phyloP scores from a whole-genome alignment of 306 rosid genomes.

The Quercus glauca region DNA sequence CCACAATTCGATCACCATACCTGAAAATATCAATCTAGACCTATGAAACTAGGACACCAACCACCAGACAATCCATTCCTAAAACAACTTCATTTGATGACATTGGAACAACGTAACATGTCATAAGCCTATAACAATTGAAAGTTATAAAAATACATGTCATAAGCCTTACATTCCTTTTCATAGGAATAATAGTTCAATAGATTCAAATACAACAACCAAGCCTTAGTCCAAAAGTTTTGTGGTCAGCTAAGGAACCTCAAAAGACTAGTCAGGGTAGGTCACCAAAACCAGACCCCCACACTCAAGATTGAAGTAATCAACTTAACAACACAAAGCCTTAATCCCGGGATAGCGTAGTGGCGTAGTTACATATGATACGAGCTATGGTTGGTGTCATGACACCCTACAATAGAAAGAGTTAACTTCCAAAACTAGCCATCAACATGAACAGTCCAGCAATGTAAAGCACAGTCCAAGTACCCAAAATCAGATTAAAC shows the following conservation, averaged over 20 bases:
- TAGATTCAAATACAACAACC: slow-evolving; percentile 5
- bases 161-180: not conserved
- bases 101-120: not conserved
- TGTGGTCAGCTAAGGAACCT: no score
- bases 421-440: not conserved
- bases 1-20: slow-evolving; percentile 76
- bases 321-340: not conserved
- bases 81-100: not conserved
- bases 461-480: not conserved
- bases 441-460: not conserved
- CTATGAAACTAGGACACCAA: slow-evolving; percentile 25
- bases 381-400: not conserved
- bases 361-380: not conserved
- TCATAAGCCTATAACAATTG: not conserved
- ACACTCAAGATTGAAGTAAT: not conserved
- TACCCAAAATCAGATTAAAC: not conserved
- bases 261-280: no score
- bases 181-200: not conserved
- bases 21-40: slow-evolving; percentile 49
- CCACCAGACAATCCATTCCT: slow-evolving; percentile 21
- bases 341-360: not conserved
- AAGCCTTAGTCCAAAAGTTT: not conserved
- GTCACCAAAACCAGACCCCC: not conserved
- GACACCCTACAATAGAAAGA: not conserved
- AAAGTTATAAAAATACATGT: not conserved